phyloP scores from a whole-genome alignment of 805 yeast species.

The Kodamaea neixiangensis region DNA sequence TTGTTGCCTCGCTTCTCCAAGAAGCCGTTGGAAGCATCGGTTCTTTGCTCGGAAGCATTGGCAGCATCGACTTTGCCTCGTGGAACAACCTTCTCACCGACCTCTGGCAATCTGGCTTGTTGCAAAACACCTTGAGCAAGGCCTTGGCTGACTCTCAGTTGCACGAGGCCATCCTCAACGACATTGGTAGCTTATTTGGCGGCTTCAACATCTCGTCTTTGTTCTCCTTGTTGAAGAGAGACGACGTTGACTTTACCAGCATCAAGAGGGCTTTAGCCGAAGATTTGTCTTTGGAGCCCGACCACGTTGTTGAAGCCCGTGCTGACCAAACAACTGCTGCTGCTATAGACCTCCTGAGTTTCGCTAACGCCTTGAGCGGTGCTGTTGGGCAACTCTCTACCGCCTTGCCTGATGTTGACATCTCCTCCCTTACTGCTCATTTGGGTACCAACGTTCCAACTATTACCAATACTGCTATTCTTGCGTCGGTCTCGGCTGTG shows the following conservation, averaged over 20 bases:
- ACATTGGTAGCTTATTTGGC: constrained; percentile 23
- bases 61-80: constrained; percentile 18
- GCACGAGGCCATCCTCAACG: constrained; percentile 23
- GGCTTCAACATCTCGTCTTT: constrained; percentile 5
- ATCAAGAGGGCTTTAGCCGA: background rate
- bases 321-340: background rate
- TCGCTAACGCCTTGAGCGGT: background rate
- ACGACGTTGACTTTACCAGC: background rate
- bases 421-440: background rate
- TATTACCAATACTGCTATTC: background rate
- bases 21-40: constrained; percentile 26
- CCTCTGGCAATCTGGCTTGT: constrained; percentile 26
- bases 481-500: too few species aligned
- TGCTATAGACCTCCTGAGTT: background rate
- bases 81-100: constrained; percentile 22
- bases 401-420: background rate
- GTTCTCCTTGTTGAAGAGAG: constrained; percentile 6
- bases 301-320: constrained; percentile 1
- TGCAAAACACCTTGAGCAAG: constrained; percentile 22
- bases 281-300: background rate
- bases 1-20: constrained; percentile 23
- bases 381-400: background rate
- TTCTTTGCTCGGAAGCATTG: constrained; percentile 8
- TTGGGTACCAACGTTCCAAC: background rate
- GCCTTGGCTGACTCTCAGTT: constrained; percentile 26